Evolutionary conservation across 257 asterid species (phyloP), one percentile per base, ranked within the genome.

Genomic region (Jaltomata sinuosa): DNA sequence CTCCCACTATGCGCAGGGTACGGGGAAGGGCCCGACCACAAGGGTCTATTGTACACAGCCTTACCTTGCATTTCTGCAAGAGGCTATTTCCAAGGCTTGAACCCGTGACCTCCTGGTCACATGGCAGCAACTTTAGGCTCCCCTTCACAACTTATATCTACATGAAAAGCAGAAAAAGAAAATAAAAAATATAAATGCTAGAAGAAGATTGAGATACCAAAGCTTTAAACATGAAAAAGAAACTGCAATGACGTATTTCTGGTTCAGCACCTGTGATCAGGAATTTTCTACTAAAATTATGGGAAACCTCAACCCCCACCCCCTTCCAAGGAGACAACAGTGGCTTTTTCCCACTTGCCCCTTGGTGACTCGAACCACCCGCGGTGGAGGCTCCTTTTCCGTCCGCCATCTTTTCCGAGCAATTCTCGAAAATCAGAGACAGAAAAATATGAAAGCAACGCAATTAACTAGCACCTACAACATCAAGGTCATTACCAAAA

Each of bases 61-160:
- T n/a, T n/a, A n/a, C n/a, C n/a, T n/a, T n/a, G n/a, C n/a, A n/a
- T n/a, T n/a, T n/a, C n/a, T n/a, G n/a, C n/a, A n/a, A n/a, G n/a
- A n/a, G n/a, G n/a, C n/a, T n/a, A n/a, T n/a, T n/a, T n/a, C n/a
- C n/a, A n/a, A n/a, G n/a, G n/a, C n/a, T n/a, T n/a, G n/a, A n/a
- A n/a, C n/a, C n/a, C n/a, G n/a, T n/a, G n/a, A n/a, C n/a, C n/a
- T n/a, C n/a, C n/a, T n/a, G n/a, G n/a, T n/a, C n/a, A n/a, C n/a
- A n/a, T n/a, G n/a, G n/a, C n/a, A n/a, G n/a, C n/a, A n/a, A n/a
- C n/a, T n/a, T n/a, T n/a, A n/a, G n/a, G n/a, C n/a, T n/a, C n/a
- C n/a, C n/a, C n/a, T n/a, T n/a, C n/a, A 85, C 45, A 83, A 86
- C 65, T 81, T 61, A 84, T 84, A 78, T 47, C 87, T 40, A 80